Evolutionary conservation across 306 rosid species (phyloP), one percentile per base, ranked within the genome.

Genomic region (Benincasa hispida): DNA sequence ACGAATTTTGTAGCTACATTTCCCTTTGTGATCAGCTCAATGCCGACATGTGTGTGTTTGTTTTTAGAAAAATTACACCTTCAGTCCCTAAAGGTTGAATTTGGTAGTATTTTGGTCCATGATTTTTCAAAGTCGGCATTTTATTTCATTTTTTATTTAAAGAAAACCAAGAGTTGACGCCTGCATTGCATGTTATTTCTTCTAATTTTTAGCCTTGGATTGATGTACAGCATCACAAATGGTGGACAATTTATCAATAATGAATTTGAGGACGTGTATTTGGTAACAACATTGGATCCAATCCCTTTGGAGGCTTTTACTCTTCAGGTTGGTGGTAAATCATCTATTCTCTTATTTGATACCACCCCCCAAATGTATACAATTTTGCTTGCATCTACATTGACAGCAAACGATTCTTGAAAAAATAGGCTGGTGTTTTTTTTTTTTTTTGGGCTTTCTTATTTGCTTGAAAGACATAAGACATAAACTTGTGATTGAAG

Each of bases 251-350:
- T 53, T 86, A 87, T 94, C 83, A 87, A 90, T 79, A 91, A 94
- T 79, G 98, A 92, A 83, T 94, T 83, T 78, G 72, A 83, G 67
- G 98, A 94, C 79, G 98, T 94, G 18, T 94, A 90, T 84, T 83
- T 94, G 81, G 95, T 94, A 34, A 94, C 97, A 76, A 94, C 95
- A 65, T 28, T 87, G 67, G 87, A 91, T 83, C 98, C 93, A 35
- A 90, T 94, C 76, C 98, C 98, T 72, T 76, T 87, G 24, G 95
- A 90, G 84, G 97, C 98, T 66, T 92, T 94, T 86, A 81, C 91
- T 77, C 96, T 91, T 77, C 98, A 94, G 97, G 98, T 91, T 63
- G 90, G 76, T 78, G 81, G 80, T 22, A 57, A 79, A 70, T 50
- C 41, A 22, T 56, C 22, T 55, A 50, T 34, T 74, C 9, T 55